Evolutionary conservation across 2,329 filamentous ascomycete genomes (phyloP), one percentile per base, ranked within the genome.

Genomic region (Cercospora citrullina): DNA sequence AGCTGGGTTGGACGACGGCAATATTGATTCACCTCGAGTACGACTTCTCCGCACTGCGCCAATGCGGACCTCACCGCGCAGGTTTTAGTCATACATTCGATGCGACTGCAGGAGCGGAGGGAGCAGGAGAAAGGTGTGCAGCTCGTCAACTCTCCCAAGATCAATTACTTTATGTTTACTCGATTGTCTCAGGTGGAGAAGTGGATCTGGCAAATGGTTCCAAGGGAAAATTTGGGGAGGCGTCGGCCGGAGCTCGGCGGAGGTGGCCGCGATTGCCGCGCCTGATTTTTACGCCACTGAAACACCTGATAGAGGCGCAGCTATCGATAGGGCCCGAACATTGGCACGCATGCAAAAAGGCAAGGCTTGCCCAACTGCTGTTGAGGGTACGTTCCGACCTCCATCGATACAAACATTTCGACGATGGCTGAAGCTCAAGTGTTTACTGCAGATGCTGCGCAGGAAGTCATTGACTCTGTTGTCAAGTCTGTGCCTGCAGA

Each of bases 401-500:
- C 28, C 18, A 58, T 14, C n/a, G 16, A 18, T 9, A 58, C 61
- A 9, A 16, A 9, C 2, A 36, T 4, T 10, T 7, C 5, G 31
- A 59, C 30, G 5, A 64, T 64, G 62, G 62, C 62, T 16, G 78
- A 79, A 67, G 75, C 78, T 39, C 77, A 69, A 67, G 75, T 75
- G n/a, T 26, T 77, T 5, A 72, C 74, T 14, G 72, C 73, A 12
- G 76, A 80, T 62, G 73, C 75, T 14, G 67, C 79, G 45, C 72
- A 77, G 65, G 73, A 74, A 57, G 64, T 70, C 28, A 73, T 75
- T 30, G 72, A 72, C 42, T 61, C 65, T 51, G 62, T 69, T 26
- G 64, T 72, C 39, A 80, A 76, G 31, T 75, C 76, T 26, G 77
- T 87, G 48, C 78, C 84, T 26, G 77, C 81, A 31, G 79, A 82